phyloP scores from a whole-genome alignment of 1,284 basidiomycete genomes.

The Omphalotus olearius region DNA sequence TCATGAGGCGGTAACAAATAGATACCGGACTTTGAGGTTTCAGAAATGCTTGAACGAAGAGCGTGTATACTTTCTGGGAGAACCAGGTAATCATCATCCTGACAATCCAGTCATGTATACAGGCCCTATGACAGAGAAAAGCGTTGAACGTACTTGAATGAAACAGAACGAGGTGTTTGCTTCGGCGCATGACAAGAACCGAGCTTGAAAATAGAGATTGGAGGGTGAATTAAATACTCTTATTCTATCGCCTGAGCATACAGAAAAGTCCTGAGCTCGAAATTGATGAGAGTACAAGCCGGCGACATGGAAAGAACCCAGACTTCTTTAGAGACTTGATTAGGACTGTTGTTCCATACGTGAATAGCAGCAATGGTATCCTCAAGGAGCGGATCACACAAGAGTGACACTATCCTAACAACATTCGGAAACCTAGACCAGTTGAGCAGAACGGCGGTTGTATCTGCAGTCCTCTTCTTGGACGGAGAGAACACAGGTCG shows the following conservation, averaged over 20 bases:
- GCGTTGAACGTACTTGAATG: conserved; percentile 42
- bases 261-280: conserved; percentile 39
- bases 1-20: conserved; percentile 61
- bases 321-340: conserved; percentile 38
- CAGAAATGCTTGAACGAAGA: conserved; percentile 37
- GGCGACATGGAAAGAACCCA: conserved; percentile 14
- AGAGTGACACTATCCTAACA: conserved; percentile 42
- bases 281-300: neutral
- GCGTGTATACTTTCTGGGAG: conserved; percentile 50
- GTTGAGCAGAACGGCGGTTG: conserved; percentile 58
- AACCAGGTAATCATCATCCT: conserved; percentile 71
- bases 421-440: conserved; percentile 65
- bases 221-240: conserved; percentile 52
- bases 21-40: conserved; percentile 30
- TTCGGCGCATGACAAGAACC: conserved; percentile 56
- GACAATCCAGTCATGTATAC: conserved; percentile 4
- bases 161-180: conserved; percentile 54
- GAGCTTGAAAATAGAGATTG: conserved; percentile 63
- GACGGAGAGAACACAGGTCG: neutral
- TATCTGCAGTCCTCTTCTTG: conserved; percentile 20
- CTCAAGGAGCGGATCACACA: conserved; percentile 47
- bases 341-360: conserved; percentile 64
- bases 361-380: conserved; percentile 45
- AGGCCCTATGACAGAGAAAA: neutral
- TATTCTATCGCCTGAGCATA: conserved; percentile 42